phyloP scores from a whole-genome alignment of 352 stramenopile genomes.

The Nothophytophthora sp. region DNA sequence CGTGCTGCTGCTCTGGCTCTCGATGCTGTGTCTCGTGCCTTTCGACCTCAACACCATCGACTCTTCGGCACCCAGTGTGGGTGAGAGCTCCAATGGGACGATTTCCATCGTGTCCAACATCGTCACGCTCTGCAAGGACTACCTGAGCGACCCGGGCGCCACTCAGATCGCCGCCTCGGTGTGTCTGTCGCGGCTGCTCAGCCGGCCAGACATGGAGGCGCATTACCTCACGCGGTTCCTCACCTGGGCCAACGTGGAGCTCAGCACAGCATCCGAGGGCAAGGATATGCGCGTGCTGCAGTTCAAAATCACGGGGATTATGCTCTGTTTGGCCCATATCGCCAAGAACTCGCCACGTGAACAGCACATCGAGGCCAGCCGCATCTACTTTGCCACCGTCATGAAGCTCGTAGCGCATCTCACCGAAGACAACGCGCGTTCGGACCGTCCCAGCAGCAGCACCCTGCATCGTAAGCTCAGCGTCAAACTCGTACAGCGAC shows the following conservation, averaged over 20 bases:
- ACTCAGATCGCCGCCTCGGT: slow-evolving; percentile 93
- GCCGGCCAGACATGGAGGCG: slow-evolving; percentile 94
- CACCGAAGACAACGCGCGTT: slow-evolving; percentile 47
- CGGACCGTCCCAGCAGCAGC: slow-evolving; percentile 51
- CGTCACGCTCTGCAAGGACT: slow-evolving; percentile 85
- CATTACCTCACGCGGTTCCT: slow-evolving; percentile 92
- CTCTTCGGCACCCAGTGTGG: slow-evolving; percentile 55
- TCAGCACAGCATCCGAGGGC: slow-evolving; percentile 32
- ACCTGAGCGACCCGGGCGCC: slow-evolving; percentile 77
- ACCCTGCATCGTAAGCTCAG: slow-evolving; percentile 94
- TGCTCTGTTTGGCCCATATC: slow-evolving; percentile 79
- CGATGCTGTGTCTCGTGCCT: slow-evolving; percentile 97
- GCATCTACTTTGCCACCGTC: slow-evolving; percentile 73
- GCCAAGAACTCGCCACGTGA: slow-evolving; percentile 77
- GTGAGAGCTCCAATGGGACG: slow-evolving; percentile 14
- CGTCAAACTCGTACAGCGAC: slow-evolving; percentile 96
- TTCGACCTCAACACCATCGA: slow-evolving; percentile 98
- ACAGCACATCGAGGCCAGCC: slow-evolving; percentile 67
- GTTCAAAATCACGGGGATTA: slow-evolving; percentile 84
- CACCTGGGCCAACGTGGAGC: slow-evolving; percentile 77
- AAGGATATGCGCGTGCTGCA: slow-evolving; percentile 53
- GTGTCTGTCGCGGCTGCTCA: slow-evolving; percentile 95
- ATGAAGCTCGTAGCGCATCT: slow-evolving; percentile 71
- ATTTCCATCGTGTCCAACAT: slow-evolving; percentile 81
- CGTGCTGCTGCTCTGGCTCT: slow-evolving; percentile 97